A percentile compares a stretch with the other conserved stretches of the same genome.
These are phyloP conservation scores for Eucalyptus microcorys DNA, from an alignment of 345 rosid species.

Conservation along the genomic window DNA sequence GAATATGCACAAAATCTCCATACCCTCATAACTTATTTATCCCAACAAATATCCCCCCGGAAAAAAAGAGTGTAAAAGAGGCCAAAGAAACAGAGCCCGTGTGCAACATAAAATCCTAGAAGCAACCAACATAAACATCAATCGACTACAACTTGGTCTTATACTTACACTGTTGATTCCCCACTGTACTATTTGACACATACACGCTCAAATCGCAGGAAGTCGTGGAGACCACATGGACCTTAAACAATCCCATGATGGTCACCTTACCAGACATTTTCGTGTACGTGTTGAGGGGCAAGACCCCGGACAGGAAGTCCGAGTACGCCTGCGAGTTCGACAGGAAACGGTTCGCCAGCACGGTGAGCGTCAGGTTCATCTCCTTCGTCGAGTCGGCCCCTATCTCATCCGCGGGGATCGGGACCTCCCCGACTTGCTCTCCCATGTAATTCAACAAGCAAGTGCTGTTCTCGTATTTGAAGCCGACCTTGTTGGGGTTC, in stretches of 20 bases:
- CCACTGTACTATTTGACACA: slow-evolving; percentile 21
- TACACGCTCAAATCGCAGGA: slow-evolving; percentile 42
- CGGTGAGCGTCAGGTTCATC: slow-evolving; percentile 45
- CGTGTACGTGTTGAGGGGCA: slow-evolving; percentile 28
- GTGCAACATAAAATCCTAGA: not conserved
- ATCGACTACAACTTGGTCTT: slow-evolving; percentile 41
- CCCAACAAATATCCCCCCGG: not conserved
- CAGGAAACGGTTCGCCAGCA: slow-evolving; percentile 60
- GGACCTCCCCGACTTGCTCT: slow-evolving; percentile 43
- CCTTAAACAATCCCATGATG: slow-evolving; percentile 26
- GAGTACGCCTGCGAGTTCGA: slow-evolving; percentile 11
- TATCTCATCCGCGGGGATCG: slow-evolving; percentile 46
- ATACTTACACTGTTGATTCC: slow-evolving; percentile 41
- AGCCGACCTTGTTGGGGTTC: slow-evolving; percentile 65
- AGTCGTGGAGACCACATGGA: slow-evolving; percentile 28
- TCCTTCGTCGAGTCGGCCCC: slow-evolving; percentile 18
- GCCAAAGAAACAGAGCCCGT: not conserved
- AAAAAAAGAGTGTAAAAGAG: not conserved
- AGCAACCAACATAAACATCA: not conserved
- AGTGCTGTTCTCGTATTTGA: slow-evolving; percentile 30
- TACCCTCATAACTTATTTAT: not conserved
- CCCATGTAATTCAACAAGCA: slow-evolving; percentile 53
- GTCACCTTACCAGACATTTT: slow-evolving; percentile 50
- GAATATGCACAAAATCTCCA: not conserved
- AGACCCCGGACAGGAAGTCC: slow-evolving; percentile 19